Evolutionary conservation across 371 early-diverging fungal species (phyloP).

Genomic region (Mortierella sp.): DNA sequence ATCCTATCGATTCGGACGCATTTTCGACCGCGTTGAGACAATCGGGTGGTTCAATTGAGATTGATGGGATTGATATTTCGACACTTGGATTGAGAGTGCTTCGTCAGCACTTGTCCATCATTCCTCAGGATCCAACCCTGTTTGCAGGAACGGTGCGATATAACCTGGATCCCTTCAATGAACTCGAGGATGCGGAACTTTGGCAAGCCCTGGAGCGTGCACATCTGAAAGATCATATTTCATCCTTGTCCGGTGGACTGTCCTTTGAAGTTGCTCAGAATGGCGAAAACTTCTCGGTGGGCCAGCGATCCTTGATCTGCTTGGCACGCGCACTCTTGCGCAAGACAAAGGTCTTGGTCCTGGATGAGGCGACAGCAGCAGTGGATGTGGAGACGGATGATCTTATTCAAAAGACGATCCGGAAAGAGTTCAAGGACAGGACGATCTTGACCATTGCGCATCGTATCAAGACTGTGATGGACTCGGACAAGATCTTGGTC

Average conservation of each 20-base stretch:
- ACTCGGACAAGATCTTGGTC: constrained; percentile 87
- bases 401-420: constrained; percentile 82
- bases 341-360: constrained; percentile 74
- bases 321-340: constrained; percentile 88
- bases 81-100: constrained; percentile 73
- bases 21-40: constrained; percentile 54
- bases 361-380: constrained; percentile 88
- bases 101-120: constrained; percentile 79
- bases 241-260: constrained; percentile 40
- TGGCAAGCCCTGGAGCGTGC: constrained; percentile 77
- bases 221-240: constrained; percentile 66
- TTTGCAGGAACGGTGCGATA: constrained; percentile 80
- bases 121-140: constrained; percentile 83
- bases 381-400: constrained; percentile 83
- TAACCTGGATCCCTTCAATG: constrained; percentile 78
- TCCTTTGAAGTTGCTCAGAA: constrained; percentile 64
- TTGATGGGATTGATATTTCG: constrained; percentile 75
- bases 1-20: constrained; percentile 15
- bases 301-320: constrained; percentile 90
- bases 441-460: constrained; percentile 82
- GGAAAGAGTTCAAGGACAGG: constrained; percentile 66
- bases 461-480: constrained; percentile 82
- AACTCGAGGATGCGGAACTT: constrained; percentile 70
- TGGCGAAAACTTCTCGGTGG: constrained; percentile 87
- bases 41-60: constrained; percentile 66